Evolutionary conservation across 192 early-diverging fungal species (phyloP).

Genomic region (Rhizophagus clarus): DNA sequence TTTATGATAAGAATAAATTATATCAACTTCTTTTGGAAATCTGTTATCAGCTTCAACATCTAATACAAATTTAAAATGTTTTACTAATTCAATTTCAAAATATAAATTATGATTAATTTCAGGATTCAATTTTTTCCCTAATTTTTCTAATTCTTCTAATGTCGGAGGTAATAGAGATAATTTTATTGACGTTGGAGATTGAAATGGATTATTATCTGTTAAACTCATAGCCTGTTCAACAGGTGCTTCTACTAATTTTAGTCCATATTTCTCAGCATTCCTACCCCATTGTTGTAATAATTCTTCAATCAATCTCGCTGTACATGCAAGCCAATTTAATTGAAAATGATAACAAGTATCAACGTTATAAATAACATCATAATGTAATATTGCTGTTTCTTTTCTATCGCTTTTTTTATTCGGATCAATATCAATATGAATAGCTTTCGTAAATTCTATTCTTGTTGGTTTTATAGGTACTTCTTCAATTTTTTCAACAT

Average conservation of each 20-base stretch:
- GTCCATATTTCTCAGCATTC: slow-evolving; percentile 81
- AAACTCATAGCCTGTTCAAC: slow-evolving; percentile 66
- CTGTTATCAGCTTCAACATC: slow-evolving; percentile 87
- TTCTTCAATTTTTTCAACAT: slow-evolving; percentile 20
- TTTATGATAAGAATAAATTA: slow-evolving; percentile 62
- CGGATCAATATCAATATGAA: slow-evolving; percentile 86
- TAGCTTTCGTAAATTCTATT: slow-evolving; percentile 63
- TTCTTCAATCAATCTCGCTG: slow-evolving; percentile 85
- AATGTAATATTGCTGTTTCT: slow-evolving; percentile 85
- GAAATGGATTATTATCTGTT: slow-evolving; percentile 88
- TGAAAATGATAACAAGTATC: slow-evolving; percentile 91
- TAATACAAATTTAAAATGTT: slow-evolving; percentile 81
- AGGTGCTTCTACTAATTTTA: slow-evolving; percentile 89
- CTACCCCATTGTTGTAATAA: slow-evolving; percentile 78
- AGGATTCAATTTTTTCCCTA: slow-evolving; percentile 38
- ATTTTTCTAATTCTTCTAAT: slow-evolving; percentile 45
- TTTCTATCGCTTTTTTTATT: slow-evolving; percentile 71
- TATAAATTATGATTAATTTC: slow-evolving; percentile 56
- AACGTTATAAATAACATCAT: slow-evolving; percentile 89
- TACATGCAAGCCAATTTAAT: slow-evolving; percentile 95
- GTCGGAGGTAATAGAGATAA: slow-evolving; percentile 66
- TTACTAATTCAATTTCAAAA: slow-evolving; percentile 83
- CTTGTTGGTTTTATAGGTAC: background rate
- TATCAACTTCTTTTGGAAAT: slow-evolving; percentile 64
- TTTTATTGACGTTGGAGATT: slow-evolving; percentile 70